Evolutionary conservation across 179 eudicot species (phyloP).

Genomic region (Beta corolliflora): DNA sequence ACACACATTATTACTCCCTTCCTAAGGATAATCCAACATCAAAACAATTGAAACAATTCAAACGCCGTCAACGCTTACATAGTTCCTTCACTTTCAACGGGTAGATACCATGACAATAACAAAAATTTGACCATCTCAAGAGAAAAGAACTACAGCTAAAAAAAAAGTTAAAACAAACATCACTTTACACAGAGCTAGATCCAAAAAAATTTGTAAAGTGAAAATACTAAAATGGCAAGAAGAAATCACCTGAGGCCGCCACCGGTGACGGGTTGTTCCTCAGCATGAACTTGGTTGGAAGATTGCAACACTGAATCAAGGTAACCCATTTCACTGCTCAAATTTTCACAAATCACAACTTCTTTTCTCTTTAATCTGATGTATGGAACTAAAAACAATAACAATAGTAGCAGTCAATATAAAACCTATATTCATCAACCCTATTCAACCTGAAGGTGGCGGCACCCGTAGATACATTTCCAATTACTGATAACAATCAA

Average conservation of each 20-base stretch:
- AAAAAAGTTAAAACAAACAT: constrained; percentile 3
- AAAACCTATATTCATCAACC: constrained; percentile 35
- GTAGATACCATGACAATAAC: background rate
- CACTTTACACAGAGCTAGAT: constrained; percentile 1
- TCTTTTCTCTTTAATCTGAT: constrained; percentile 37
- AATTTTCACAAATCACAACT: constrained; percentile 35
- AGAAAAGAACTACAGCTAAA: too few relatives aligned
- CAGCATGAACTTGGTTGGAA: constrained; percentile 55
- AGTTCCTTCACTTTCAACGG: background rate
- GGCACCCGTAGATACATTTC: constrained; percentile 42
- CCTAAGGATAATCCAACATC: background rate
- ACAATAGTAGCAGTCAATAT: constrained; percentile 21
- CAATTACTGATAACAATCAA: constrained; percentile 29
- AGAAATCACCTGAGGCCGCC: constrained; percentile 65
- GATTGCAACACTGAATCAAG: constrained; percentile 71
- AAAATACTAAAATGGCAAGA: background rate
- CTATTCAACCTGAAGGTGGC: constrained; percentile 35
- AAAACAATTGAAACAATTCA: background rate
- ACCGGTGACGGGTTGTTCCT: constrained; percentile 69
- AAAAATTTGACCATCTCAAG: background rate
- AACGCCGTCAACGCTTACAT: background rate
- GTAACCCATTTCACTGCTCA: constrained; percentile 67
- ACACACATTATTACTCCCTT: background rate
- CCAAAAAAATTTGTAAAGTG: background rate
- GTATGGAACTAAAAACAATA: constrained; percentile 28